Evolutionary conservation across 495 filamentous ascomycete genomes (phyloP).

Genomic region (Pseudotulostoma volvatum): DNA sequence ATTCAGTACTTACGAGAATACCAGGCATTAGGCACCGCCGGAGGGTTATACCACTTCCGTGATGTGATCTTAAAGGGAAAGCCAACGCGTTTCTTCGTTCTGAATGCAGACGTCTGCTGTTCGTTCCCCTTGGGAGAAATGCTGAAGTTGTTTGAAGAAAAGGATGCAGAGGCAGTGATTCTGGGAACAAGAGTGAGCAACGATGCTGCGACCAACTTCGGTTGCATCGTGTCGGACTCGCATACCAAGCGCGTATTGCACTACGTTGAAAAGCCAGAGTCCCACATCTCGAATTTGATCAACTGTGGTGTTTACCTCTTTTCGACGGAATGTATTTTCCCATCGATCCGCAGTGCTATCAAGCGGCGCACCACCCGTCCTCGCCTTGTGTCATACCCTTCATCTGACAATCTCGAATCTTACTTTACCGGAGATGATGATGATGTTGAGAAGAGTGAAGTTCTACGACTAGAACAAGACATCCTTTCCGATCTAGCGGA

Average conservation of each 20-base stretch:
- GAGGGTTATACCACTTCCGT: conserved; percentile 97
- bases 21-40: conserved; percentile 87
- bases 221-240: conserved; percentile 91
- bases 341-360: conserved; percentile 85
- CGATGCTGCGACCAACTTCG: conserved; percentile 88
- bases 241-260: conserved; percentile 93
- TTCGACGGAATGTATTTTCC: conserved; percentile 87
- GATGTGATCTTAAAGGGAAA: conserved; percentile 95
- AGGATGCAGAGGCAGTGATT: conserved; percentile 94
- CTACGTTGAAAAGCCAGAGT: conserved; percentile 99
- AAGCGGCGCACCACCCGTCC: conserved; percentile 88
- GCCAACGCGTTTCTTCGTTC: conserved; percentile 87
- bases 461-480: conserved; percentile 92
- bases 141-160: conserved; percentile 84
- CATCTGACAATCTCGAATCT: conserved; percentile 78
- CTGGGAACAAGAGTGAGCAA: conserved; percentile 84
- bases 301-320: conserved; percentile 99
- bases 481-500: conserved; percentile 93
- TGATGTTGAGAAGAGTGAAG: conserved; percentile 63
- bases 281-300: conserved; percentile 95
- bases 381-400: conserved; percentile 83
- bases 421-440: conserved; percentile 62
- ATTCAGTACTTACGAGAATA: conserved; percentile 97
- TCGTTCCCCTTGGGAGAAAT: conserved; percentile 94
- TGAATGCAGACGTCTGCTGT: conserved; percentile 99